Evolutionary conservation across 352 stramenopile genomes (phyloP).

Genomic region (Albugo laibachii): DNA sequence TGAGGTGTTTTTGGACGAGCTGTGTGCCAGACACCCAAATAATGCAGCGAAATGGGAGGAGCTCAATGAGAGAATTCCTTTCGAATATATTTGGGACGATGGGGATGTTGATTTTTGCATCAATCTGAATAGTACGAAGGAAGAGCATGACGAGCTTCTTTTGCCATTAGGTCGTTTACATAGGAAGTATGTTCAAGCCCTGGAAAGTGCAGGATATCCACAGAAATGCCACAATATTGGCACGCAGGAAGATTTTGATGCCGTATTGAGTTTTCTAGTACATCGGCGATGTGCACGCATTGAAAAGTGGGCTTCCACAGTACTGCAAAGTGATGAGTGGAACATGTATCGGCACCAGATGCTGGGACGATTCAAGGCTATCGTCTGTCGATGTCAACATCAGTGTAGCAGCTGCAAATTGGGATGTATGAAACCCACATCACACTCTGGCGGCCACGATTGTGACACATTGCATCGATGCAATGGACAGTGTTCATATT

Average conservation of each 20-base stretch:
- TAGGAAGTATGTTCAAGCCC: constrained; percentile 11
- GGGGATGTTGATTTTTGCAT: constrained; percentile 26
- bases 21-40: constrained; percentile 14
- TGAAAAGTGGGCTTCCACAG: constrained; percentile 16
- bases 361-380: constrained; percentile 18
- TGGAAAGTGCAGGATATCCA: constrained; percentile 1
- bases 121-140: constrained; percentile 5
- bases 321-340: constrained; percentile 27
- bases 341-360: constrained; percentile 23
- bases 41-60: constrained; percentile 18
- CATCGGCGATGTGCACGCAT: constrained; percentile 31
- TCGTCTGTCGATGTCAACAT: constrained; percentile 36
- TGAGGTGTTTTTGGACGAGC: constrained; percentile 6
- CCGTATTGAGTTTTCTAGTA: constrained; percentile 30
- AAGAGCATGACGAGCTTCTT: constrained; percentile 5
- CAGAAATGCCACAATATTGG: constrained; percentile 7
- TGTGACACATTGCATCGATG: constrained; percentile 33
- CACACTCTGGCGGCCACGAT: constrained; percentile 20
- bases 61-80: constrained; percentile 2
- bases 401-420: constrained; percentile 27
- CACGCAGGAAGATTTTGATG: constrained; percentile 25
- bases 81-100: constrained; percentile 20
- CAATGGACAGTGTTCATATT: constrained; percentile 25
- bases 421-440: constrained; percentile 36
- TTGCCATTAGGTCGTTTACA: constrained; percentile 13